Evolutionary conservation across 805 yeast species (phyloP).

Genomic region (Candida ulmi): DNA sequence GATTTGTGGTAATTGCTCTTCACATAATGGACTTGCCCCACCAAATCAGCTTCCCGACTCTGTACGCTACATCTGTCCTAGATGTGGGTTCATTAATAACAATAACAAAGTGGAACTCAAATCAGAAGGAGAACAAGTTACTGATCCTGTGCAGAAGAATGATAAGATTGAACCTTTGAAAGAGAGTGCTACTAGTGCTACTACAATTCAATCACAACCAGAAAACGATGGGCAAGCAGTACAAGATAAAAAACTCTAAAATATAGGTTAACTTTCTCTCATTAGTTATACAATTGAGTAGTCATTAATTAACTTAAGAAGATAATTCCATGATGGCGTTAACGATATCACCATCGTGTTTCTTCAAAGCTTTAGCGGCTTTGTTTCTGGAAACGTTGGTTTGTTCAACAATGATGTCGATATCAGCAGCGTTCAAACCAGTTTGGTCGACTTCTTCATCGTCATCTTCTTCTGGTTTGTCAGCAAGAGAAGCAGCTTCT

Average conservation of each 20-base stretch:
- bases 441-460: conserved; percentile 78
- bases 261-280: no score
- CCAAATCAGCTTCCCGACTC: conserved; percentile 50
- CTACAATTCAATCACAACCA: no score
- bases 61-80: conserved; percentile 59
- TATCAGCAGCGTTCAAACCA: conserved; percentile 77
- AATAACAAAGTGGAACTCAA: background rate
- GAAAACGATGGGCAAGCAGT: no score
- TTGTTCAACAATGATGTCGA: conserved; percentile 85
- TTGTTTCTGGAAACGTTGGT: conserved; percentile 83
- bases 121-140: background rate
- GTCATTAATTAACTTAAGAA: conserved; percentile 4
- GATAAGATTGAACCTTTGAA: no score
- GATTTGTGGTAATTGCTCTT: conserved; percentile 59
- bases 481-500: conserved; percentile 56
- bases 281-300: no score
- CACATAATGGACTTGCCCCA: conserved; percentile 80
- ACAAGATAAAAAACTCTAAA: no score
- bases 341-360: conserved; percentile 89
- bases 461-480: conserved; percentile 42
- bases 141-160: no score
- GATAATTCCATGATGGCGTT: conserved; percentile 88
- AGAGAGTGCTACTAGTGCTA: no score
- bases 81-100: conserved; percentile 45
- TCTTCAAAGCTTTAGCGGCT: conserved; percentile 87